These are phyloP conservation scores for Antitrichia curtipendula DNA, from an alignment of 225 moss, liverwort and hornwort species.

Conservation along the genomic window DNA sequence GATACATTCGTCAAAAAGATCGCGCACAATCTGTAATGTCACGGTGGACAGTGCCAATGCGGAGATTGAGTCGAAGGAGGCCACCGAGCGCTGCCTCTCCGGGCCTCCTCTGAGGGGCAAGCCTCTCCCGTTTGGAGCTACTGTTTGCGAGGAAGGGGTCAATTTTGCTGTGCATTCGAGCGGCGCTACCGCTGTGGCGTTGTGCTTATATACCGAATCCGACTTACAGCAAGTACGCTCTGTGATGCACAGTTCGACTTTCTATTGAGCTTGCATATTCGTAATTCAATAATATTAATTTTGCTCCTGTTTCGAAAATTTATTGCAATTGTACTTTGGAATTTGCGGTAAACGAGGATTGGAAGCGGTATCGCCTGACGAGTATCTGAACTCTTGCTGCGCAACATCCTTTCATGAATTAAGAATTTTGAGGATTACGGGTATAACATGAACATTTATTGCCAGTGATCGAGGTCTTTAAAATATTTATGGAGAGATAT, in stretches of 20 bases:
- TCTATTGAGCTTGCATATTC: not conserved
- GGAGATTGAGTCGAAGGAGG: slow-evolving; percentile 31
- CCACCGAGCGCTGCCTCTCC: slow-evolving; percentile 1
- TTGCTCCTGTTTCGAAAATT: not conserved
- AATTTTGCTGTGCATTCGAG: slow-evolving; percentile 83
- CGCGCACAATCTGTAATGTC: slow-evolving; percentile 26
- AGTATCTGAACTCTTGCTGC: not conserved
- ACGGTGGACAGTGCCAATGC: slow-evolving; percentile 40
- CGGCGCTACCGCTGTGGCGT: slow-evolving; percentile 59
- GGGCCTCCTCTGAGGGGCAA: slow-evolving; percentile 59
- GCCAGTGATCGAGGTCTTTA: not conserved
- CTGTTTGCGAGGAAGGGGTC: slow-evolving; percentile 51
- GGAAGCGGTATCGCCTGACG: not conserved
- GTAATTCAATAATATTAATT: not conserved
- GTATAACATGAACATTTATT: not conserved
- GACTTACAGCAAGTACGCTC: slow-evolving; percentile 60
- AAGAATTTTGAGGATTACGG: not conserved
- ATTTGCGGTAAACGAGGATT: not conserved
- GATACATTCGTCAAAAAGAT: not conserved
- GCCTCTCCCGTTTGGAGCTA: slow-evolving; percentile 68
- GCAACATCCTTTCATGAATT: not conserved
- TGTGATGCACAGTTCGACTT: not conserved
- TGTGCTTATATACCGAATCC: slow-evolving; percentile 64
- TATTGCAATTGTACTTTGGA: not conserved
- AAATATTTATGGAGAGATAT: not conserved